Conservation (phyloP, 2,329 filamentous ascomycete species). For the Juglanconis juglandina region DNA sequence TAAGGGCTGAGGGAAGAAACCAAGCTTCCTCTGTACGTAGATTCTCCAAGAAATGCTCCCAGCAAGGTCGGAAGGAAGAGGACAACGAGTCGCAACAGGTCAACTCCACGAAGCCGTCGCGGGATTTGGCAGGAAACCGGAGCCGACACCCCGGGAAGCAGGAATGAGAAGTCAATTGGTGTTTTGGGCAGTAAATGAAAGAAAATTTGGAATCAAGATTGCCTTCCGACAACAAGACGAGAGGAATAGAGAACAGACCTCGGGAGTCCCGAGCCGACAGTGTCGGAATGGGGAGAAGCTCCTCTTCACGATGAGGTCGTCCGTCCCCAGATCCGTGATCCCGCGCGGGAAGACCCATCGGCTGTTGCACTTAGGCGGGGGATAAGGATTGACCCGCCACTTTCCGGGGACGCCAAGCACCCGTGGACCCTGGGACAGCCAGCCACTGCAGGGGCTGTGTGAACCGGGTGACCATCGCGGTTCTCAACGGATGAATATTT, state of each 20-base stretch:
- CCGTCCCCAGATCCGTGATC: not conserved
- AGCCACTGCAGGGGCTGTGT: no score
- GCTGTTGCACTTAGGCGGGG: not conserved
- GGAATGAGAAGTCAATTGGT: not conserved
- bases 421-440: no score
- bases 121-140: not conserved
- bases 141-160: not conserved
- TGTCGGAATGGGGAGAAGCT: not conserved
- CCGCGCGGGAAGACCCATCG: conserved; percentile 9
- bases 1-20: not conserved
- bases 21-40: not conserved
- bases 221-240: not conserved
- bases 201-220: not conserved
- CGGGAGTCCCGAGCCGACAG: not conserved
- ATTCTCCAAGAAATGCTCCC: not conserved
- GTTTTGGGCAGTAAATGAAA: not conserved
- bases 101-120: not conserved
- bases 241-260: not conserved
- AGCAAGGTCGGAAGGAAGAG: not conserved
- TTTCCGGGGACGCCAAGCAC: conserved; percentile 1
- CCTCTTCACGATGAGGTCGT: not conserved
- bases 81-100: not conserved
- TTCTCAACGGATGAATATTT: conserved; percentile 13
- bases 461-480: not conserved
- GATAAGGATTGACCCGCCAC: conserved; percentile 15